Evolutionary conservation across 768 basidiomycete genomes (phyloP).

Genomic region (Lentinula aciculospora): DNA sequence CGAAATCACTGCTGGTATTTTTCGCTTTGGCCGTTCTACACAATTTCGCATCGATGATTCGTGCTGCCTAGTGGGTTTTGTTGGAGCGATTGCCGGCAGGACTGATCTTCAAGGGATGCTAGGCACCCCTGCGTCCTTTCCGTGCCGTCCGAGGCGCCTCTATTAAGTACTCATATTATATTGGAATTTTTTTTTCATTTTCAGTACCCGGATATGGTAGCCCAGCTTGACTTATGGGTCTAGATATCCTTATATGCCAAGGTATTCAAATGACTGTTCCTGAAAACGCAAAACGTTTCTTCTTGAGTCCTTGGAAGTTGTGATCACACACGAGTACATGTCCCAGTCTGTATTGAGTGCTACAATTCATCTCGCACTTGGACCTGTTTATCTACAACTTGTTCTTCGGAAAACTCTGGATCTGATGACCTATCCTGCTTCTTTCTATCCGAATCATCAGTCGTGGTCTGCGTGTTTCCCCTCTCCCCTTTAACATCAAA

Average conservation of each 20-base stretch:
- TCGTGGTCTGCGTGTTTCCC: neutral
- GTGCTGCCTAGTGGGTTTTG: no score
- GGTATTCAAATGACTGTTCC: neutral
- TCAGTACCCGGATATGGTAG: neutral
- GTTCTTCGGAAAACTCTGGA: conserved; percentile 12
- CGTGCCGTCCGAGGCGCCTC: no score
- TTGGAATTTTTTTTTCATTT: no score
- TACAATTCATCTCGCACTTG: conserved; percentile 14
- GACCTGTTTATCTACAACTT: conserved; percentile 1
- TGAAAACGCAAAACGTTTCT: neutral
- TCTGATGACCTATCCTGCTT: conserved; percentile 7
- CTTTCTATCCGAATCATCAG: conserved; percentile 2
- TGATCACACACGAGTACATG: neutral
- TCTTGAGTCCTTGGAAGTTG: neutral
- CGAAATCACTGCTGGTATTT: neutral
- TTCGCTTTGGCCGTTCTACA: neutral
- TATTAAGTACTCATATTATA: no score
- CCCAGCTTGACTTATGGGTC: neutral
- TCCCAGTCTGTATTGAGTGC: neutral
- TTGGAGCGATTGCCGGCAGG: no score
- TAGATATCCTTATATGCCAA: neutral
- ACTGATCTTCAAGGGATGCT: no score
- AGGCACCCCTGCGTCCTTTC: no score
- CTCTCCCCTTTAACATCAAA: neutral
- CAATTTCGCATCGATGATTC: neutral